Conservation (phyloP, 306 rosid genomes). For the Trifolium fragiferum region DNA sequence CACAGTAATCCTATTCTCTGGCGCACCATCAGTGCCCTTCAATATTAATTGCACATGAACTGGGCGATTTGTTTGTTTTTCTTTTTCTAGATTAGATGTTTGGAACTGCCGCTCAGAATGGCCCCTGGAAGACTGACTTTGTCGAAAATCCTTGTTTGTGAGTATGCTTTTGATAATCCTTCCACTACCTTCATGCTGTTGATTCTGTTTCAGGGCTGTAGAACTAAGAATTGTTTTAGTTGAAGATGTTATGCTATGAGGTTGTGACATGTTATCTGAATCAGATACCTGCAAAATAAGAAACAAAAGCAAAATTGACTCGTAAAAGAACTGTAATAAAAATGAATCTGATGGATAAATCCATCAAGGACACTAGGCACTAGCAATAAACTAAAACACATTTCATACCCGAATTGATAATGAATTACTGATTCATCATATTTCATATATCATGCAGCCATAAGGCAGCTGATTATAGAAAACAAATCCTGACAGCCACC, state of each 20-base stretch:
- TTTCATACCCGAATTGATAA: conserved; percentile 3
- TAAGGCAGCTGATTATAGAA: conserved; percentile 22
- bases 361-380: conserved; percentile 31
- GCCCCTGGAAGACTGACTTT: conserved; percentile 56
- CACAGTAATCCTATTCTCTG: conserved; percentile 52
- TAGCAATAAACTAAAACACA: conserved; percentile 24
- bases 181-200: conserved; percentile 56
- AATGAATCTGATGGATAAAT: conserved; percentile 16
- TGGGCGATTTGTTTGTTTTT: conserved; percentile 53
- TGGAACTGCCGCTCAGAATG: conserved; percentile 55
- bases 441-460: conserved; percentile 8
- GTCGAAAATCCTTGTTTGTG: conserved; percentile 61
- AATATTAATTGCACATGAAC: conserved; percentile 58
- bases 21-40: conserved; percentile 60
- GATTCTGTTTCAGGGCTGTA: conserved; percentile 56
- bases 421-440: conserved; percentile 27
- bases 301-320: conserved; percentile 33
- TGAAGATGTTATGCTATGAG: conserved; percentile 50
- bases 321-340: conserved; percentile 15
- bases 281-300: conserved; percentile 50
- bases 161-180: conserved; percentile 67
- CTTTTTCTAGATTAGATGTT: conserved; percentile 56
- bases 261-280: conserved; percentile 44
- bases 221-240: conserved; percentile 45
- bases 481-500: conserved; percentile 12